Conservation (phyloP, 495 filamentous ascomycete genomes). For the Xylaria longipes region DNA sequence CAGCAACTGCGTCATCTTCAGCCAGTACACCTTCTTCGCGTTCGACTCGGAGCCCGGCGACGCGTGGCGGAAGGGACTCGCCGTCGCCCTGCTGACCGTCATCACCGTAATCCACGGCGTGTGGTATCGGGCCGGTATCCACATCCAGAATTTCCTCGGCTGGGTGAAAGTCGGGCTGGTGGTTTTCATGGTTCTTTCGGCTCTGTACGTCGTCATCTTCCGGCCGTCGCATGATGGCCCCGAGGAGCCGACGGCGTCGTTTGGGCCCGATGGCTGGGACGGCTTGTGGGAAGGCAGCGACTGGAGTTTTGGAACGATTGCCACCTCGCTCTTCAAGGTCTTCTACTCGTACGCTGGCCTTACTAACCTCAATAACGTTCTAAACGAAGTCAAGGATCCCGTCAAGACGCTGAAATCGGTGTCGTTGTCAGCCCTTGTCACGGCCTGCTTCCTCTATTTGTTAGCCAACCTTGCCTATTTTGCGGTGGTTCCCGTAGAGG, state of each 20-base stretch:
- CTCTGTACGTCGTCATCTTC: slow-evolving; percentile 59
- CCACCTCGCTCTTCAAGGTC: slow-evolving; percentile 74
- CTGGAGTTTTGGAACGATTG: slow-evolving; percentile 61
- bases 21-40: slow-evolving; percentile 71
- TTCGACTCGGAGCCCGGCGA: slow-evolving; percentile 58
- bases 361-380: slow-evolving; percentile 75
- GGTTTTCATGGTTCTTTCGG: slow-evolving; percentile 67
- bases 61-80: slow-evolving; percentile 63
- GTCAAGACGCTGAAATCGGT: slow-evolving; percentile 69
- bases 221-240: slow-evolving; percentile 31
- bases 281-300: slow-evolving; percentile 60
- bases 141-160: slow-evolving; percentile 69
- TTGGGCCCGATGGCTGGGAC: slow-evolving; percentile 39
- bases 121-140: slow-evolving; percentile 67
- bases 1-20: slow-evolving; percentile 74
- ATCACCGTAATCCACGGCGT: slow-evolving; percentile 68
- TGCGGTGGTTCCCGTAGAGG: slow-evolving; percentile 68
- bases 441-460: slow-evolving; percentile 67
- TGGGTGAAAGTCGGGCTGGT: slow-evolving; percentile 70
- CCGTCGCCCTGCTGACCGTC: slow-evolving; percentile 64
- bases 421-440: slow-evolving; percentile 65
- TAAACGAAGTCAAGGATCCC: slow-evolving; percentile 76
- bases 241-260: slow-evolving; percentile 18
- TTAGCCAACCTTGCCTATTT: slow-evolving; percentile 76
- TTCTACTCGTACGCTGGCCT: slow-evolving; percentile 74